These are phyloP conservation scores for Penicillium bovifimosum DNA, from an alignment of 495 filamentous ascomycete genomes.

Conservation along the genomic window DNA sequence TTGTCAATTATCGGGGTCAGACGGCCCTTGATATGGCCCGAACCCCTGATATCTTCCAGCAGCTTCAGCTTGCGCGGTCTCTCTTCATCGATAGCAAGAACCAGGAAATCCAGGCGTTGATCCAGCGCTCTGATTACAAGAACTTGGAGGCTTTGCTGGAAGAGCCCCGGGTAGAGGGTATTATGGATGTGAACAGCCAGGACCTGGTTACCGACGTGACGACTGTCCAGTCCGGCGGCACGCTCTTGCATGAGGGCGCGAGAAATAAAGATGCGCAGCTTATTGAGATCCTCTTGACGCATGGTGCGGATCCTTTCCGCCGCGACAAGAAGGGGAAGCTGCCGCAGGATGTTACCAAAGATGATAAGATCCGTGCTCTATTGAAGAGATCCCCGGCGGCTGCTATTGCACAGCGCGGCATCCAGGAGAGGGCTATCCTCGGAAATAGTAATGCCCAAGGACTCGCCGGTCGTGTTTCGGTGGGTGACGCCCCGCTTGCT, in stretches of 20 bases:
- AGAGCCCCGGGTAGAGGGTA: slow-evolving; percentile 75
- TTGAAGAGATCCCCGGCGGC: slow-evolving; percentile 93
- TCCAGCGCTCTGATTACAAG: slow-evolving; percentile 67
- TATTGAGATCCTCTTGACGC: slow-evolving; percentile 82
- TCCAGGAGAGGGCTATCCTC: slow-evolving; percentile 93
- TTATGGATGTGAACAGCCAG: slow-evolving; percentile 82
- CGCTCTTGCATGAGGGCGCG: slow-evolving; percentile 88
- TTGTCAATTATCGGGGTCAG: slow-evolving; percentile 84
- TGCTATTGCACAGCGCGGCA: slow-evolving; percentile 86
- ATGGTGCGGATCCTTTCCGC: slow-evolving; percentile 96
- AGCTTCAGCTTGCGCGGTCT: slow-evolving; percentile 84
- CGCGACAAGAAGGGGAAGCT: slow-evolving; percentile 92
- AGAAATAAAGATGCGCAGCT: slow-evolving; percentile 76
- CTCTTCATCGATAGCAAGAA: slow-evolving; percentile 84
- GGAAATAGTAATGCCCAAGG: slow-evolving; percentile 64
- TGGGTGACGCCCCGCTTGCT: slow-evolving; percentile 58
- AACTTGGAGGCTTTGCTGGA: slow-evolving; percentile 71
- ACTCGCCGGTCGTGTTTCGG: slow-evolving; percentile 43
- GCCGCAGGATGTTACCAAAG: slow-evolving; percentile 95
- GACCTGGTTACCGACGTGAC: slow-evolving; percentile 78
- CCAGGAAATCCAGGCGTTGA: slow-evolving; percentile 71
- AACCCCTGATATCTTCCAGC: slow-evolving; percentile 90
- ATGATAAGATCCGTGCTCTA: slow-evolving; percentile 79
- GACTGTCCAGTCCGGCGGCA: slow-evolving; percentile 73
- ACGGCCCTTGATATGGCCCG: slow-evolving; percentile 83